Percentiles rank a stretch among this genome's conserved stretches.
These are phyloP conservation scores for Gentiana straminea DNA, from an alignment of 257 asterid species.

Conservation along the genomic window DNA sequence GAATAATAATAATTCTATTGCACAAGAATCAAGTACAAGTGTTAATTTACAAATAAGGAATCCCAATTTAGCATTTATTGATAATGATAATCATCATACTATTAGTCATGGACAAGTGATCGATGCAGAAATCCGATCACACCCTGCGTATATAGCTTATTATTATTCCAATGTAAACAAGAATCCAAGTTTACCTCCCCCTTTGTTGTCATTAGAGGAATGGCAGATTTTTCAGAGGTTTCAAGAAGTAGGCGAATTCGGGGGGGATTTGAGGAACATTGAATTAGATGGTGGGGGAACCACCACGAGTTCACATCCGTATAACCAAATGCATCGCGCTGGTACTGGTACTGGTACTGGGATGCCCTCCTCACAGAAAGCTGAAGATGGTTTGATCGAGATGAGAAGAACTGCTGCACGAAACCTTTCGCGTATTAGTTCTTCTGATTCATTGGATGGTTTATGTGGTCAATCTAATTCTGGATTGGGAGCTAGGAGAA, in stretches of 20 bases:
- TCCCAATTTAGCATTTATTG: constrained; percentile 24
- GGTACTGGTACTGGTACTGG: neutral
- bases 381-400: constrained; percentile 45
- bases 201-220: constrained; percentile 68
- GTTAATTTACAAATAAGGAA: constrained; percentile 29
- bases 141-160: constrained; percentile 62
- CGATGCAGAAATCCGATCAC: constrained; percentile 68
- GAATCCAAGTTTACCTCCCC: constrained; percentile 84
- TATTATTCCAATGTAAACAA: constrained; percentile 70
- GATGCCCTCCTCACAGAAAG: constrained; percentile 24
- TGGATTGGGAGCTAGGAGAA: constrained; percentile 56
- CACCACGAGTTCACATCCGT: constrained; percentile 15
- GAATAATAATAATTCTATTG: constrained; percentile 7
- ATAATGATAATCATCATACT: neutral
- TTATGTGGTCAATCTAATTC: constrained; percentile 17
- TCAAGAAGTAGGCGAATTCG: constrained; percentile 29
- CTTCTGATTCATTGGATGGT: constrained; percentile 37
- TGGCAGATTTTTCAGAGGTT: constrained; percentile 72
- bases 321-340: constrained; percentile 29
- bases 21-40: constrained; percentile 35
- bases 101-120: constrained; percentile 22
- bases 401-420: constrained; percentile 57
- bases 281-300: constrained; percentile 21
- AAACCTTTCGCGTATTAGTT: constrained; percentile 43
- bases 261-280: constrained; percentile 22